phyloP scores from a whole-genome alignment of 306 rosid species.

The Sicyos baderoa region DNA sequence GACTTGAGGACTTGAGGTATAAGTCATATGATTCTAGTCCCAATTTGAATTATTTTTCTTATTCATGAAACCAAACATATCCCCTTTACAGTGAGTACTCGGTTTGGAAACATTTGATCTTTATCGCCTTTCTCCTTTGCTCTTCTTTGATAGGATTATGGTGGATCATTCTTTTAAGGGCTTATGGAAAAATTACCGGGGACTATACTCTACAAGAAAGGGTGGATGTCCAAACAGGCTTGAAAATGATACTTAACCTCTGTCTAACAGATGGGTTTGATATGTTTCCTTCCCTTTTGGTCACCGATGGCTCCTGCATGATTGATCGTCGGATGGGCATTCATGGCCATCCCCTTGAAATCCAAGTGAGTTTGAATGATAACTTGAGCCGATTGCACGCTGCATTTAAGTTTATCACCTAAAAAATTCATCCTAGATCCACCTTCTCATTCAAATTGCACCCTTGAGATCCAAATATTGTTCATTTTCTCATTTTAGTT shows the following conservation, averaged over 20 bases:
- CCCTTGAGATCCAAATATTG: too few relatives aligned
- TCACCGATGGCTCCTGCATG: conserved; percentile 99
- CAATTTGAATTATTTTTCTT: too few relatives aligned
- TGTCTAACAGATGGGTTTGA: conserved; percentile 88
- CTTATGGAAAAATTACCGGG: conserved; percentile 84
- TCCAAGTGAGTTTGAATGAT: conserved; percentile 55
- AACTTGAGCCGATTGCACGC: background rate
- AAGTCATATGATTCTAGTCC: too few relatives aligned
- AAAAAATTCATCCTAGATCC: too few relatives aligned
- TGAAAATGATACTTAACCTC: conserved; percentile 78
- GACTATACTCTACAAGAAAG: conserved; percentile 76
- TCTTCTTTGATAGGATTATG: conserved; percentile 56
- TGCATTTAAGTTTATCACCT: background rate
- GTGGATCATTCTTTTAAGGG: conserved; percentile 90
- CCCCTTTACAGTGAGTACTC: background rate
- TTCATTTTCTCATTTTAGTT: conserved; percentile 1
- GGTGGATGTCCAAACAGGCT: conserved; percentile 87
- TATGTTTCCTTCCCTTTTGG: conserved; percentile 89
- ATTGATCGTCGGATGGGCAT: conserved; percentile 97
- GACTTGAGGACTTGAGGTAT: too few relatives aligned
- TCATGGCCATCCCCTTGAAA: conserved; percentile 97
- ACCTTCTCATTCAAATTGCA: too few relatives aligned
- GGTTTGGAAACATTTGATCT: background rate
- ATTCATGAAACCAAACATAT: background rate
- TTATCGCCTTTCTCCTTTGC: background rate